Base-by-base conservation (phyloP, 1,284 basidiomycete genomes). In the Puccinia hordei region DNA sequence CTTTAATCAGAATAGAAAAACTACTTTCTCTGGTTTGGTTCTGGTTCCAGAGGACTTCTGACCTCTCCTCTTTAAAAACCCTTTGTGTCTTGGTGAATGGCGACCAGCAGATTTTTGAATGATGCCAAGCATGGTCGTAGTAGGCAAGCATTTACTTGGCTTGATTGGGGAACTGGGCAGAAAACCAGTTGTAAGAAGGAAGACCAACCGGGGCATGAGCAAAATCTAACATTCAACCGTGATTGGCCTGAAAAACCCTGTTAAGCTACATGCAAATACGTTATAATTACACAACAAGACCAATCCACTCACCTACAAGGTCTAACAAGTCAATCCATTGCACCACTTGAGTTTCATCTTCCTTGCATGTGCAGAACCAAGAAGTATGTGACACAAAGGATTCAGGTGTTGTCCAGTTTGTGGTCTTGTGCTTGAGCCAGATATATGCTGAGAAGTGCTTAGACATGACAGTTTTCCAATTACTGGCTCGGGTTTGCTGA, bases 281-380 rank as follows among this genome's bases (percentile, higher is more conserved):
- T n/a, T 1, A 57, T 24, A 57, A 19, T 5, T n/a, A 27, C 4
- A 8, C 24, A 57, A 10, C 6, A n/a, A 6, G 27, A 9, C n/a
- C 24, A 27, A n/a, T 33, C 1, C 1, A 61, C 57, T 33, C 17
- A 61, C 57, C 33, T 22, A 8, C 35, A 41, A 65, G 17, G 22
- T 65, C 61, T 3, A 65, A 33, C 3, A 65, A 22, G 61, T 65
- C 61, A 22, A n/a, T 41, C 61, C 61, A 65, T n/a, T 65, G 57
- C 1, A 13, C 5, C 2, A 15, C 33, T 35, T 27, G 27, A 61
- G 9, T 4, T 4, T 4, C n/a, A 10, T 61, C 6, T 1, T 61
- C 57, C 13, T 35, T 2, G 15, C 57, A 61, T 35, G 30, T 61
- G 10, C 57, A 61, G 15, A 61, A 61, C n/a, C 17, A 13, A 33